A percentile compares a stretch with the other conserved stretches of the same genome.
These are phyloP conservation scores for Acorus calamus DNA, from an alignment of 106 monocot species.

Conservation along the genomic window DNA sequence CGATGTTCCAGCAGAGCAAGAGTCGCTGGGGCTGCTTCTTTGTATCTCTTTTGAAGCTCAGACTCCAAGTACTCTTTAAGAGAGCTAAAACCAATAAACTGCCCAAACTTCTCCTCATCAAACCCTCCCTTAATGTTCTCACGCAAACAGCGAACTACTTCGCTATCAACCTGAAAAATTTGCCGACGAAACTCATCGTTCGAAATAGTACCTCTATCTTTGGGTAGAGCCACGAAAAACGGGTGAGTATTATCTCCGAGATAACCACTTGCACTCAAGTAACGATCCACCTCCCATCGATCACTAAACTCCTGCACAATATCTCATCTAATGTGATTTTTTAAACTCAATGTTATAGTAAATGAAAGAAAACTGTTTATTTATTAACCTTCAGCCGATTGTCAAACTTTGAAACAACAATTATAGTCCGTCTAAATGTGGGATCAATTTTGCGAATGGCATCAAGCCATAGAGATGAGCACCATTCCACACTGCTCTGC, in stretches of 20 bases:
- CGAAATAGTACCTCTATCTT: conserved; percentile 65
- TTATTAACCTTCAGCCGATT: conserved; percentile 70
- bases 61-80: conserved; percentile 72
- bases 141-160: conserved; percentile 66
- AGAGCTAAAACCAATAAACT: conserved; percentile 68
- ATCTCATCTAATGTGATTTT: background rate
- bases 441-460: conserved; percentile 91
- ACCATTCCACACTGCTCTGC: conserved; percentile 99
- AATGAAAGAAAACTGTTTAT: background rate
- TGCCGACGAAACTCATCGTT: conserved; percentile 97
- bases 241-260: conserved; percentile 90
- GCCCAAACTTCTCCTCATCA: conserved; percentile 80
- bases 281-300: conserved; percentile 89
- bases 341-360: background rate
- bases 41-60: conserved; percentile 93
- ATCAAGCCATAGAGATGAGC: conserved; percentile 92
- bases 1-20: conserved; percentile 89
- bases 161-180: conserved; percentile 79
- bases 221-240: conserved; percentile 95
- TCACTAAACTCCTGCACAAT: conserved; percentile 81
- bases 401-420: conserved; percentile 91
- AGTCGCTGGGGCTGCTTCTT: conserved; percentile 90
- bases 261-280: conserved; percentile 88
- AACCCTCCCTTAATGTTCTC: conserved; percentile 84
- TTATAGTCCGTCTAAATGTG: conserved; percentile 72